A percentile compares a stretch with the other conserved stretches of the same genome.
These are phyloP conservation scores for Aaosphaeria arxii DNA, from an alignment of 2,329 filamentous ascomycete genomes.

Conservation along the genomic window DNA sequence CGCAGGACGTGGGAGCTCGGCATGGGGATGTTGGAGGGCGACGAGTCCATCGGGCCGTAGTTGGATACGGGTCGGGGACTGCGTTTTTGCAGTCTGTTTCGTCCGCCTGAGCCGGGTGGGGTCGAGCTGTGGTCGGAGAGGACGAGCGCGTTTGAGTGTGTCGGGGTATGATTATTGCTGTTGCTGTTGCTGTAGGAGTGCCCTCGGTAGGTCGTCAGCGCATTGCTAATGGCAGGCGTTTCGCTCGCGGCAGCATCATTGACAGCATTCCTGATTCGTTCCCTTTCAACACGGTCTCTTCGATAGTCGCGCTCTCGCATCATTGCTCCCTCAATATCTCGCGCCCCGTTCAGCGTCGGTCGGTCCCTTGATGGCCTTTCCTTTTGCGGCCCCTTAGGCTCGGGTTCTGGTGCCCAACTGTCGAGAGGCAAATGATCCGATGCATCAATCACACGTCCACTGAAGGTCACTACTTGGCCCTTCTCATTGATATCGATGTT, in stretches of 20 bases:
- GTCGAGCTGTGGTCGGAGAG: slow-evolving; percentile 1
- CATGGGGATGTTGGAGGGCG: slow-evolving; percentile 11
- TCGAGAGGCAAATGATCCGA: slow-evolving; percentile 77
- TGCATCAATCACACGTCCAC: slow-evolving; percentile 74
- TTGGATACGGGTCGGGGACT: slow-evolving; percentile 17
- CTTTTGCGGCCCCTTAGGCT: slow-evolving; percentile 53
- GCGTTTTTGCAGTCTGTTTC: slow-evolving; percentile 29
- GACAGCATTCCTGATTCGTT: slow-evolving; percentile 29
- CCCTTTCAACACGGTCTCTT: slow-evolving; percentile 29
- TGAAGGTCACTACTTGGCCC: slow-evolving; percentile 71
- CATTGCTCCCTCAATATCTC: slow-evolving; percentile 33
- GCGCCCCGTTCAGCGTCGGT: slow-evolving; percentile 52
- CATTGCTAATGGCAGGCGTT: slow-evolving; percentile 18
- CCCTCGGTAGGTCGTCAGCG: slow-evolving; percentile 26
- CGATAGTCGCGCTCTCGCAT: slow-evolving; percentile 30
- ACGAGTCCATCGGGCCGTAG: slow-evolving; percentile 10
- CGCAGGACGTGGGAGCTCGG: slow-evolving; percentile 27
- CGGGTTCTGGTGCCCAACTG: slow-evolving; percentile 74
- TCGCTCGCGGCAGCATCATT: slow-evolving; percentile 18
- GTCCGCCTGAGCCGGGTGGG: slow-evolving; percentile 12
- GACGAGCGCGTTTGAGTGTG: slow-evolving; percentile 9
- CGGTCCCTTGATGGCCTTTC: slow-evolving; percentile 42
- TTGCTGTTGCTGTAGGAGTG: slow-evolving; percentile 13
- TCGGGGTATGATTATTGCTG: slow-evolving; percentile 6
- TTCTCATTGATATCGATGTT: slow-evolving; percentile 49